Evolutionary conservation across 371 early-diverging fungal species (phyloP).

Genomic region (Phascolomyces articulosus): DNA sequence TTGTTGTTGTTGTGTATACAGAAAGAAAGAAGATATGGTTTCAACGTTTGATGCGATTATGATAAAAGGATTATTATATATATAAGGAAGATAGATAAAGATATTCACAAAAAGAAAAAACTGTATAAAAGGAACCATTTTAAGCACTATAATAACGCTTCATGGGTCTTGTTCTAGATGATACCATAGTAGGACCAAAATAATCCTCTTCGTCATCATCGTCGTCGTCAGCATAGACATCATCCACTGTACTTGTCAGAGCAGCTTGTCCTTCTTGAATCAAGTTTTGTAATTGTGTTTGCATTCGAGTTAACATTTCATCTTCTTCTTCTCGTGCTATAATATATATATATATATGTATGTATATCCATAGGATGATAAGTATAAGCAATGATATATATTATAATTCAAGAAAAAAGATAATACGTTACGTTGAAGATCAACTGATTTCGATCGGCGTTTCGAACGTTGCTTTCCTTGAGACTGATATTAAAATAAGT

Average conservation of each 20-base stretch:
- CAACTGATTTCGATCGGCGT: conserved; percentile 10
- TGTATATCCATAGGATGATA: background rate
- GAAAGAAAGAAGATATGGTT: too few relatives aligned
- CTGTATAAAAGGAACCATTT: background rate
- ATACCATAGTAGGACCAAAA: background rate
- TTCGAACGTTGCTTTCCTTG: conserved; percentile 1
- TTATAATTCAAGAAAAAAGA: background rate
- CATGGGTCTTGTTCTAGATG: background rate
- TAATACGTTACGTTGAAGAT: background rate
- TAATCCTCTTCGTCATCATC: background rate
- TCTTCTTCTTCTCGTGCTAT: conserved; percentile 11
- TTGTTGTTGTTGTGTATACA: too few relatives aligned
- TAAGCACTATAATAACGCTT: background rate
- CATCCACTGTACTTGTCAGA: conserved; percentile 10
- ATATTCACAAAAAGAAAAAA: background rate
- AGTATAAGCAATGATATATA: background rate
- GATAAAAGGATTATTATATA: too few relatives aligned
- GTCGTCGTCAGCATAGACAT: background rate
- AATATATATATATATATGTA: background rate
- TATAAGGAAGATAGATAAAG: too few relatives aligned
- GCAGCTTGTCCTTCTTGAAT: conserved; percentile 19
- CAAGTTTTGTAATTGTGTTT: conserved; percentile 10
- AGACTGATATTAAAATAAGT: too few relatives aligned
- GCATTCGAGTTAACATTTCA: conserved; percentile 17
- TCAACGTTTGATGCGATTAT: too few relatives aligned